Conservation (phyloP, 148 eudicot genomes). For the Chenopodium quinoa region DNA sequence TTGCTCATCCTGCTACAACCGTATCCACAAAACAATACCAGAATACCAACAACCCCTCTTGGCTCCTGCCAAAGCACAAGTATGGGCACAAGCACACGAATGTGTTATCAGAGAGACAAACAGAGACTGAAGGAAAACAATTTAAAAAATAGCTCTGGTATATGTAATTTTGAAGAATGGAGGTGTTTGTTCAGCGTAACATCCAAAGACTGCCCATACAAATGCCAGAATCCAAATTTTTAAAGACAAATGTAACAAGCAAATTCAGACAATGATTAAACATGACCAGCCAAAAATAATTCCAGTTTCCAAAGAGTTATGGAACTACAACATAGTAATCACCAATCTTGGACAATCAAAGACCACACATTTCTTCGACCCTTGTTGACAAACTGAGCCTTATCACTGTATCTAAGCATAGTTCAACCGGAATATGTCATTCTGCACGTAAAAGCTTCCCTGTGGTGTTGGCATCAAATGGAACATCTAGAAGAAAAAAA, state of each 20-base stretch:
- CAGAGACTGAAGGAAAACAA: background rate
- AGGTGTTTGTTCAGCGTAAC: background rate
- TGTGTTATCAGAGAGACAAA: background rate
- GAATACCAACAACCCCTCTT: background rate
- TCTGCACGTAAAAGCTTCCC: slow-evolving; percentile 50
- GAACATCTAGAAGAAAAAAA: slow-evolving; percentile 35
- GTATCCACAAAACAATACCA: too few relatives aligned
- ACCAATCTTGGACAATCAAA: slow-evolving; percentile 12
- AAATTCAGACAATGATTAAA: slow-evolving; percentile 14
- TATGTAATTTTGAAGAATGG: background rate
- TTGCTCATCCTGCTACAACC: too few relatives aligned
- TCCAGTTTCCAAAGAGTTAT: slow-evolving; percentile 12
- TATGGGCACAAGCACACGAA: background rate
- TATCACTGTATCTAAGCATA: slow-evolving; percentile 15
- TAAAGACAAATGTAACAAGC: background rate
- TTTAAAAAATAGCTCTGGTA: background rate
- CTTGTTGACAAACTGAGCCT: slow-evolving; percentile 3
- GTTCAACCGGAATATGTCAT: slow-evolving; percentile 47
- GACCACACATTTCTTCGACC: slow-evolving; percentile 2
- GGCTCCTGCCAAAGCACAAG: background rate
- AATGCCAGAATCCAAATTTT: slow-evolving; percentile 4
- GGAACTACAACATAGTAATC: slow-evolving; percentile 17
- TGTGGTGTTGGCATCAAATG: slow-evolving; percentile 52
- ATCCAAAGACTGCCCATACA: slow-evolving; percentile 17
- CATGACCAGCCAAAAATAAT: slow-evolving; percentile 22